phyloP scores from a whole-genome alignment of 495 filamentous ascomycete species.

The Tuber borchii region DNA sequence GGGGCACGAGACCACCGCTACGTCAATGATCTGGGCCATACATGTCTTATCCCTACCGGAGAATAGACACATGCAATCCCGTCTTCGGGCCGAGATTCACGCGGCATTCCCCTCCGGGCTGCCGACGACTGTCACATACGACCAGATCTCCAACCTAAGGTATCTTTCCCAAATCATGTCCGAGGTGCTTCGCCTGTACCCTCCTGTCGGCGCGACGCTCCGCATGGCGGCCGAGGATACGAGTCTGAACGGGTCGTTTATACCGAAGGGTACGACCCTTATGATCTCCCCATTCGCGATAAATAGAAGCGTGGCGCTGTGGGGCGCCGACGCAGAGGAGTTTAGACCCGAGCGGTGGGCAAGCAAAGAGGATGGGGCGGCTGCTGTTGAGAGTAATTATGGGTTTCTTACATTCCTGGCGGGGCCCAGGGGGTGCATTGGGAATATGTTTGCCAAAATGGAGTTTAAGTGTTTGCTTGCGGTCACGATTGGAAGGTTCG shows the following conservation, averaged over 20 bases:
- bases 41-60: constrained; percentile 50
- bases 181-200: constrained; percentile 48
- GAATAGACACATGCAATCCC: constrained; percentile 45
- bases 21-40: constrained; percentile 53
- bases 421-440: constrained; percentile 60
- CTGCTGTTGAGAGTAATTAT: constrained; percentile 50
- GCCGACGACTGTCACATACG: constrained; percentile 42
- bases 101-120: constrained; percentile 51
- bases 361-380: constrained; percentile 34
- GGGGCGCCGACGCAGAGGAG: constrained; percentile 54
- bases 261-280: constrained; percentile 58
- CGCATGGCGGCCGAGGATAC: constrained; percentile 59
- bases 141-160: constrained; percentile 53
- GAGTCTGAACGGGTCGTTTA: constrained; percentile 53
- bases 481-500: constrained; percentile 64
- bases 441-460: constrained; percentile 67
- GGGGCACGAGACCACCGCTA: constrained; percentile 65
- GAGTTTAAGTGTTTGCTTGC: constrained; percentile 82
- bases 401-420: constrained; percentile 58
- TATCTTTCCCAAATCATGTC: constrained; percentile 51
- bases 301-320: constrained; percentile 54
- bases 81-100: constrained; percentile 49
- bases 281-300: constrained; percentile 60
- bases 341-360: constrained; percentile 58
- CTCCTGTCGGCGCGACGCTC: constrained; percentile 53